Evolutionary conservation across 495 filamentous ascomycete species (phyloP), one percentile per base, ranked within the genome.

Genomic region (Aspergillus sclerotioniger): DNA sequence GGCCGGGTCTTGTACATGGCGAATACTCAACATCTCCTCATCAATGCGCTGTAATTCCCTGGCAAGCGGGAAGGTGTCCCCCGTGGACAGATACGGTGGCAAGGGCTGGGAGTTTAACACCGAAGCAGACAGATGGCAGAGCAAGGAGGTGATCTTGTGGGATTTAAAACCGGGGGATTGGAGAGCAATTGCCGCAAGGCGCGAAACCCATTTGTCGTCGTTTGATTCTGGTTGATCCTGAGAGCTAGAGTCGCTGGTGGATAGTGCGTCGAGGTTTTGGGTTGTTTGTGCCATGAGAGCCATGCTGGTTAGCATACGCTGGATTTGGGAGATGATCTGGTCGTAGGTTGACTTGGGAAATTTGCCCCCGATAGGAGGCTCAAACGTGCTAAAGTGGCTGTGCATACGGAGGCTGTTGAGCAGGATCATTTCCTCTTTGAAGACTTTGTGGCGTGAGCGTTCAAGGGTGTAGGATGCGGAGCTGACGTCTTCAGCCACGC

Each of bases 61-160:
- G 2, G 79, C 79, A 0, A 88, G 73, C 15, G 81, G 76, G 59
- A 83, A 87, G 0, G 84, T 75, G 12, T 80, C 71, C 0, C 84
- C 83, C 0, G 83, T 64, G 0, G 77, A 71, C 9, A 89, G 66
- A 58, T 82, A 84, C 0, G 86, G 85, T 1, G 86, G 84, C 6
- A 88, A 41, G 3, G 62, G 62, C 49, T 65, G 62, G 6, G 59
- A 59, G 17, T 83, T 85, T 6, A 75, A 71, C 20, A 92, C 76
- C 0, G 84, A 78, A 21, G 84, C 82, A 8, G 87, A 89, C 10
- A 92, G 76, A 16, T 91, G 77, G 3, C 85, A 84, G 3, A 93
- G 72, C 0, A 87, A 71, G 3, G 81, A 85, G 0, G 85, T 80
- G 35, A 86, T 79, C 3, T 72, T 73, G 59, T 91, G 83, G 9